Evolutionary conservation across 1,284 basidiomycete genomes (phyloP), one percentile per base, ranked within the genome.

Genomic region (Cryptococcus sp.): DNA sequence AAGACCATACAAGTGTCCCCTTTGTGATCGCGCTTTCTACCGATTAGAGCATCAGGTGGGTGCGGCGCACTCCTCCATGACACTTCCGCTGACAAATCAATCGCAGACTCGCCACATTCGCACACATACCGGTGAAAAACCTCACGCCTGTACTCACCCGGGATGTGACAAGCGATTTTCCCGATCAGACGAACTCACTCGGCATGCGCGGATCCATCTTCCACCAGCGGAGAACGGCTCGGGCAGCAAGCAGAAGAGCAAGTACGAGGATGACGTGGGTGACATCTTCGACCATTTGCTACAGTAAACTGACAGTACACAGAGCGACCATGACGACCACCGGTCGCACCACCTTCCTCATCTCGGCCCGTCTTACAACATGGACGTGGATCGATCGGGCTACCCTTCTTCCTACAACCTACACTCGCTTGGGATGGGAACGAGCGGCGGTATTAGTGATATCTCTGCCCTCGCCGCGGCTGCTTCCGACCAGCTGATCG

Each of bases 121-220:
- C 58, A 99, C 94, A 0, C 95, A 99, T 78, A 99, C 95, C 0
- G 95, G 95, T 68, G 95, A 98, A 79, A 97, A 96, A 73, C 95
- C 95, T 1, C 97, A 97, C 74, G 85, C 87, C 38, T 99, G 95
- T 83, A 89, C 86, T 0, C 92, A 90, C 77, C 88, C 91, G 0
- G 86, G 88, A n/a, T 99, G 95, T 83, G 94, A 97, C 79, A 99
- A 98, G 79, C 89, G 93, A 27, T 99, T 99, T 80, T 95, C 91
- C 35, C 88, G 95, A 63, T 94, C 91, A 19, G 95, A 99, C 81
- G 95, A 99, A 79, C 85, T 99, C 66, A 99, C 95, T 22, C 85
- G 95, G 57, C 95, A 99, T 73, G 89, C 91, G 0, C 86, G 95
- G 56, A 99, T 98, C 69, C 95, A 99, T 78, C 87, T 80, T 47